Base-by-base conservation (phyloP, 1,139 yeast species). In the Debaryomyces nepalensis region DNA sequence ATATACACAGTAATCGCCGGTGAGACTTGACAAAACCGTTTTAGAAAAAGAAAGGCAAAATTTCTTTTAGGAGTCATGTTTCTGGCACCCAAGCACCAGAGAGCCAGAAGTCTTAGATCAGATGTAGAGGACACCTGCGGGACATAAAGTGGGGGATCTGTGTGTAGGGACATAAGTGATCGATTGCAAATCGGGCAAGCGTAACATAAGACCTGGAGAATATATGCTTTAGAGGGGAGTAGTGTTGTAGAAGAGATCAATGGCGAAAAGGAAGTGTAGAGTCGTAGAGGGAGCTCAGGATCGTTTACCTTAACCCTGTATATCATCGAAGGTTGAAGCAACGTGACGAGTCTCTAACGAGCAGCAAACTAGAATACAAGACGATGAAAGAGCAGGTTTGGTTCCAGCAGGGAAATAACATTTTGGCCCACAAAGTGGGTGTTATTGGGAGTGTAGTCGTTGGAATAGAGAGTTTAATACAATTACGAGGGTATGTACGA, bases 21-120 rank as follows among this genome's bases (percentile, higher is more conserved):
- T 4, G 8, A 16, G 21, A 29, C 5, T 15, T 8, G 32, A 29
- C 32, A 29, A 29, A 15, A 29, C 32, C 32, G 32, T 29, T 29
- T 16, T 4, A 16, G 18, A 16, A 29, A 29, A 29, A 16, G 21
- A 29, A 27, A 27, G 19, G 5, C 15, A 1, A 19, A 15, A 29
- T 29, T 29, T 29, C 32, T 29, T 29, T 29, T 29, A 12, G 4
- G 18, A 14, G 29, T 16, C 14, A 6, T 9, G 10, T 16, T 14
- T 26, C 7, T 4, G 12, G 7, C 14, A 11, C 7, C 18, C 20
- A 29, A 21, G 21, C 21, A 29, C 32, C n/a, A n/a, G n/a, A n/a
- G n/a, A n/a, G n/a, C n/a, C n/a, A 26, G 4, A 6, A 26, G 12
- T 7, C 14, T 8, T 26, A 26, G 29, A 26, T 7, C 16, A 6